phyloP scores from a whole-genome alignment of 495 filamentous ascomycete species.

The Hypoxylon trugodes region DNA sequence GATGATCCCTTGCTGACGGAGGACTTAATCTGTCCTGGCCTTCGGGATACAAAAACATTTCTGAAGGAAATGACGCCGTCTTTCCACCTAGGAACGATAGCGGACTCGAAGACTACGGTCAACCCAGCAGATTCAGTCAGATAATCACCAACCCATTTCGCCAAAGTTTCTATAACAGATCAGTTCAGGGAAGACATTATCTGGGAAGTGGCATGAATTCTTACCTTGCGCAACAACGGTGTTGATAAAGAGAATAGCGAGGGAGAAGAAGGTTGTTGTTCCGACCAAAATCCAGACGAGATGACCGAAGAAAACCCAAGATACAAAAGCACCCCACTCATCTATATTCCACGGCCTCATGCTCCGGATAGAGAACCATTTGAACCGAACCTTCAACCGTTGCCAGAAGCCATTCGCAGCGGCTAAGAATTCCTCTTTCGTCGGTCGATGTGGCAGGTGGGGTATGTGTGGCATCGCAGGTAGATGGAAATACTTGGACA shows the following conservation, averaged over 20 bases:
- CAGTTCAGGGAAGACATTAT: conserved; percentile 10
- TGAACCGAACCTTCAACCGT: conserved; percentile 89
- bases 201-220: conserved; percentile 15
- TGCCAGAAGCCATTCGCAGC: conserved; percentile 94
- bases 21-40: conserved; percentile 79
- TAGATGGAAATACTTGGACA: conserved; percentile 69
- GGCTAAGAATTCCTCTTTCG: conserved; percentile 90
- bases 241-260: conserved; percentile 88
- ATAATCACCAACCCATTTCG: conserved; percentile 93
- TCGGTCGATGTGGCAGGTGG: conserved; percentile 81
- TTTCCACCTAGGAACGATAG: conserved; percentile 94
- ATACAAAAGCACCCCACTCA: conserved; percentile 93
- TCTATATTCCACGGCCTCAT: conserved; percentile 95
- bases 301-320: conserved; percentile 93
- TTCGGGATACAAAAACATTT: conserved; percentile 93
- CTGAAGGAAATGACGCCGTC: conserved; percentile 94
- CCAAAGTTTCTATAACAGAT: conserved; percentile 76
- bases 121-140: conserved; percentile 92
- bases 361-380: conserved; percentile 96
- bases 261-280: conserved; percentile 95
- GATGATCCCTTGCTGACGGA: conserved; percentile 94
- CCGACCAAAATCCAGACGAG: conserved; percentile 93
- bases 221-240: conserved; percentile 94
- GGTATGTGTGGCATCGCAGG: conserved; percentile 69
- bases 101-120: conserved; percentile 97